phyloP scores from a whole-genome alignment of 352 stramenopile genomes.

The Pythium plurisporium region DNA sequence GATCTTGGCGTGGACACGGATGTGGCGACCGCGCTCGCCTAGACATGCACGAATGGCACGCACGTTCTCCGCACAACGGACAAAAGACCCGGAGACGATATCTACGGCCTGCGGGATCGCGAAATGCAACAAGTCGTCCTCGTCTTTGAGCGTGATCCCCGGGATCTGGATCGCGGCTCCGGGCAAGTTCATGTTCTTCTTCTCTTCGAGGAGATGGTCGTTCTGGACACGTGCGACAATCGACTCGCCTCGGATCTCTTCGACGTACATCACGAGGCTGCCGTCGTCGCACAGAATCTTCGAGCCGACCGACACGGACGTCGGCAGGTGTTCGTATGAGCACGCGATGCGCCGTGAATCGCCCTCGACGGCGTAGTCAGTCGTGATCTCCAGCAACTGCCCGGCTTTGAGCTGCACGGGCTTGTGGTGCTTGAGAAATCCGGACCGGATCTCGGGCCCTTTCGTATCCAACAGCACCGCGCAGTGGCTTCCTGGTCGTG shows the following conservation, averaged over 20 bases:
- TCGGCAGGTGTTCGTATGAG: constrained; percentile 92
- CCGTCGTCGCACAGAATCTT: constrained; percentile 97
- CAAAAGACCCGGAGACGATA: constrained; percentile 98
- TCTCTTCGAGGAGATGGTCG: constrained; percentile 89
- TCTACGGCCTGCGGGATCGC: constrained; percentile 96
- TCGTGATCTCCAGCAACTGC: constrained; percentile 87
- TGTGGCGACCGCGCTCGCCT: constrained; percentile 77
- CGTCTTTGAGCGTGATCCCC: constrained; percentile 94
- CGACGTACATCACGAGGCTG: constrained; percentile 90
- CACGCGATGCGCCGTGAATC: constrained; percentile 85
- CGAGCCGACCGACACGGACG: constrained; percentile 89
- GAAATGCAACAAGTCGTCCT: constrained; percentile 93
- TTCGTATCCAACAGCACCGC: constrained; percentile 97
- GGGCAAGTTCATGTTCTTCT: constrained; percentile 98
- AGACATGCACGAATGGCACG: constrained; percentile 80
- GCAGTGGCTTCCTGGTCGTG: constrained; percentile 69
- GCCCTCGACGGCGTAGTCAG: constrained; percentile 83
- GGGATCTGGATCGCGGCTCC: constrained; percentile 87
- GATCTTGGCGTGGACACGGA: constrained; percentile 98
- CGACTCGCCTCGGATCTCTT: constrained; percentile 65
- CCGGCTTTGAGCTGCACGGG: constrained; percentile 70
- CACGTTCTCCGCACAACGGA: constrained; percentile 96
- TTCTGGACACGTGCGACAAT: constrained; percentile 83
- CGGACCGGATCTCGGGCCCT: constrained; percentile 95
- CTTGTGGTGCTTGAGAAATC: constrained; percentile 63